Base-by-base conservation (phyloP, 2,329 filamentous ascomycete genomes). In the Beauveria medogensis region DNA sequence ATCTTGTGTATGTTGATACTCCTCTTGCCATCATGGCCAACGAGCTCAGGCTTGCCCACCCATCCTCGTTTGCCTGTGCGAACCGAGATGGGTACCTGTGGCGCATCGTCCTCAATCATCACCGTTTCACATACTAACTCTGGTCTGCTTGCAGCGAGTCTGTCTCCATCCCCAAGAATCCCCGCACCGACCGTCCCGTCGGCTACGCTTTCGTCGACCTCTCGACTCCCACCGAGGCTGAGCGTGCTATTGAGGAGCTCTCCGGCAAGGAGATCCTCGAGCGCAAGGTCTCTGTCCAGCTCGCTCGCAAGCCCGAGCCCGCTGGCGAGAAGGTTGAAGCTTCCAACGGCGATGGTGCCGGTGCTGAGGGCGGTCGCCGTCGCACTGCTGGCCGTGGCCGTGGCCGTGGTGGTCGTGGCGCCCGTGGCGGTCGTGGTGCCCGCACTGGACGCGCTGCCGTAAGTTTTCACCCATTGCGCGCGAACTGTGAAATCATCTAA, bases 191-290 rank as follows among this genome's bases (percentile, higher is more conserved):
- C 79, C 93, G 94, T 75, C 93, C 94, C 67, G 94, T 99, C 76
- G 94, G 94, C 74, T 99, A 97, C 78, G 94, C 94, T 74, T 99
- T 99, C 75, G 94, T 99, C 76, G 94, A 97, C 74, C 89, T 99
- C 67, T 95, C 91, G 64, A 97, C 93, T 66, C 91, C 94, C 63
- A 86, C 86, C 67, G 94, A 97, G 82, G 94, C 94, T 66, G 91
- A 97, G 80, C 91, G 92, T 76, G 94, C 94, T 73, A 97, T 99
- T 71, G 82, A 85, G 70, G 91, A 96, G 80, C 89, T 99, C 67
- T 97, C 94, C 71, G 93, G 93, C 77, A 92, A 97, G 83, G 92
- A 95, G 80, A 94, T 99, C 71, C 87, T 97, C 63, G 92, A 97
- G 78, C 93, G 94, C 78, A 97, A 97, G 88, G 94, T 97, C 73